A percentile compares a stretch with the other conserved stretches of the same genome.
Evolutionary conservation across 257 asterid species (phyloP).

Genomic region (Agastache rugosa): DNA sequence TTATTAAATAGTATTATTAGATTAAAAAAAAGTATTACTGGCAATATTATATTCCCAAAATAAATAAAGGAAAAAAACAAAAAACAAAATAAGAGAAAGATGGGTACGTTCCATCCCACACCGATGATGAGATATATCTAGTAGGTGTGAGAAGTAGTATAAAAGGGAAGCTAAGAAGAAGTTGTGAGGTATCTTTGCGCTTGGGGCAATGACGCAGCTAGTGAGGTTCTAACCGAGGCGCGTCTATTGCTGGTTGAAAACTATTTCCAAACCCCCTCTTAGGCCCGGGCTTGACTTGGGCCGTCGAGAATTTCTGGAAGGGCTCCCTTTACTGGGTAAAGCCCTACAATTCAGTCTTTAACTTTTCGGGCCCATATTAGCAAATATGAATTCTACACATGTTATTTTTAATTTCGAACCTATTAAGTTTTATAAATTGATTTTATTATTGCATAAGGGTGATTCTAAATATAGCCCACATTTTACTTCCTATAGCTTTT

Average conservation of each 20-base stretch:
- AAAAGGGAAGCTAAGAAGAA: neutral
- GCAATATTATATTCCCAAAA: too few relatives aligned
- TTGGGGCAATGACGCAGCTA: slow-evolving; percentile 32
- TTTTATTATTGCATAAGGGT: too few relatives aligned
- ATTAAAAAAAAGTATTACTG: too few relatives aligned
- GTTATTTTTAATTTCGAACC: too few relatives aligned
- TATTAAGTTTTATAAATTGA: too few relatives aligned
- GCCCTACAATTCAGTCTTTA: neutral
- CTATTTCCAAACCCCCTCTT: slow-evolving; percentile 33
- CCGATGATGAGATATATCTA: neutral
- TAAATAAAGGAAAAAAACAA: neutral
- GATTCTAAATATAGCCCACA: too few relatives aligned
- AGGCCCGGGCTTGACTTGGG: slow-evolving; percentile 28
- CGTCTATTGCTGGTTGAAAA: slow-evolving; percentile 31
- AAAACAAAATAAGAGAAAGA: too few relatives aligned
- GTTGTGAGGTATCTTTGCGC: neutral
- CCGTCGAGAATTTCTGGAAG: slow-evolving; percentile 35
- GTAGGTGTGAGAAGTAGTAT: neutral
- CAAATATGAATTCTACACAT: too few relatives aligned
- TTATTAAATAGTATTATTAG: too few relatives aligned
- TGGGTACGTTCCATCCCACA: slow-evolving; percentile 2
- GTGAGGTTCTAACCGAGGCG: slow-evolving; percentile 33
- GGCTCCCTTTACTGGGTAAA: slow-evolving; percentile 21
- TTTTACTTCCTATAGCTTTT: too few relatives aligned
- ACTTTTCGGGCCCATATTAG: neutral